These are phyloP conservation scores for Amylocarpus encephaloides DNA, from an alignment of 2,329 filamentous ascomycete genomes.

Conservation along the genomic window DNA sequence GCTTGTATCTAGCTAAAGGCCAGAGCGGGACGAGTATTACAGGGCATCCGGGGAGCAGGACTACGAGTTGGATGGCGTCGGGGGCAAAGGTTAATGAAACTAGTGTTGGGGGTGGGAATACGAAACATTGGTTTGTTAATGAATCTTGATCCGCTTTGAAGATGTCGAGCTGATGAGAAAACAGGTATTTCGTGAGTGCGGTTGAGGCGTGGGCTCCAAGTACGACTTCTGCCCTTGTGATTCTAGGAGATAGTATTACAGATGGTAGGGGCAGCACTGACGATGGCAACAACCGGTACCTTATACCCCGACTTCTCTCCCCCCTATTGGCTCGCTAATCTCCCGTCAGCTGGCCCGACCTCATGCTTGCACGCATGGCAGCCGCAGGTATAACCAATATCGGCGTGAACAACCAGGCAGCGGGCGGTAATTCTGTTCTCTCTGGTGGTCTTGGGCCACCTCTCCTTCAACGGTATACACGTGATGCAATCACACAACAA, in stretches of 20 bases:
- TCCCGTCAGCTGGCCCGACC: slow-evolving; percentile 46
- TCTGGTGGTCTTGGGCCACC: slow-evolving; percentile 56
- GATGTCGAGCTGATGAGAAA: no score
- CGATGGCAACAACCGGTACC: slow-evolving; percentile 51
- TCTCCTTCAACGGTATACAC: slow-evolving; percentile 51
- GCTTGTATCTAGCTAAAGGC: slow-evolving; percentile 50
- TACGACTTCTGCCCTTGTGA: slow-evolving; percentile 40
- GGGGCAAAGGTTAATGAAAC: slow-evolving; percentile 48
- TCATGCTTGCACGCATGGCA: slow-evolving; percentile 47
- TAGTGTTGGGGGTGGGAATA: slow-evolving; percentile 37
- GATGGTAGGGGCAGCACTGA: slow-evolving; percentile 59
- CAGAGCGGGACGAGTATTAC: slow-evolving; percentile 53
- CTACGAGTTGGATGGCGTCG: slow-evolving; percentile 51
- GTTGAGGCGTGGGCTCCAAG: slow-evolving; percentile 50
- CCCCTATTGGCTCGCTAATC: not conserved
- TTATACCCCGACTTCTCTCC: not conserved
- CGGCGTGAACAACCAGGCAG: slow-evolving; percentile 57
- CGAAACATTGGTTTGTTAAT: slow-evolving; percentile 34
- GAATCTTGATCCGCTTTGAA: no score
- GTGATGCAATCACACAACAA: slow-evolving; percentile 53
- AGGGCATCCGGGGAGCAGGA: slow-evolving; percentile 58
- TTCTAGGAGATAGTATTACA: slow-evolving; percentile 62
- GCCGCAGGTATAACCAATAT: slow-evolving; percentile 41
- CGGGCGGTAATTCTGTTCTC: slow-evolving; percentile 60
- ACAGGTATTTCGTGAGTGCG: slow-evolving; percentile 53